Base-by-base conservation (phyloP, 2,329 filamentous ascomycete species). In the Exophiala xenobiotica region DNA sequence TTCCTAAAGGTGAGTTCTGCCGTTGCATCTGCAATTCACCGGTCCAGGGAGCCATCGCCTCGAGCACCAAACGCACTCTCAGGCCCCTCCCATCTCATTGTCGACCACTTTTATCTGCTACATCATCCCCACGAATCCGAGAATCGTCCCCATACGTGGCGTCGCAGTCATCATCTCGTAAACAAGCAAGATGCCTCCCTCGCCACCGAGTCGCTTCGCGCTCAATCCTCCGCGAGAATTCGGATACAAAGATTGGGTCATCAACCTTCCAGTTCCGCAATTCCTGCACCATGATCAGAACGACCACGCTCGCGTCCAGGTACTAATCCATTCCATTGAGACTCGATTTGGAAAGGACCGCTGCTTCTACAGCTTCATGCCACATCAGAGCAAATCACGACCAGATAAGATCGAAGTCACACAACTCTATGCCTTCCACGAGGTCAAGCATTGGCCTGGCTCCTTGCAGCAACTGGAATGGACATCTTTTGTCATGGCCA, bases 391-490 rank as follows among this genome's bases (percentile, higher is more conserved):
- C 19, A 42, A 24, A 9, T 40, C 46, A 23, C 26, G 38, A 29
- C 41, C 39, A 7, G 27, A 35, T 41, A 48, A 52, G 20, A 29
- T 52, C 29, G 31, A 33, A n/a, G 33, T 58, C n/a, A 55, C 48
- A 14, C 38, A 41, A 5, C 39, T 58, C 5, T 58, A 55, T 18
- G 55, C 52, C 2, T 39, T 44, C 9, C 40, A 58, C 35, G 49
- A 58, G 19, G 52, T 58, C 38, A 45, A 55, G 27, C 52, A 58
- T 29, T 58, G 55, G 55, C 52, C 45, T 4, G 46, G 46, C 14
- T 52, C 52, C 6, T 16, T 38, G 14, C 40, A 24, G 27, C 52
- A 58, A 20, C 23, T 53, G 16, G 23, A 53, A 12, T 58, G 55
- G 55, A 55, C 52, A 8, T 37, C 40, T 5, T 58, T 54, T 27